Percentiles rank a stretch among this genome's conserved stretches.
phyloP scores from a whole-genome alignment of 768 basidiomycete species.

The Auriscalpium orientale region DNA sequence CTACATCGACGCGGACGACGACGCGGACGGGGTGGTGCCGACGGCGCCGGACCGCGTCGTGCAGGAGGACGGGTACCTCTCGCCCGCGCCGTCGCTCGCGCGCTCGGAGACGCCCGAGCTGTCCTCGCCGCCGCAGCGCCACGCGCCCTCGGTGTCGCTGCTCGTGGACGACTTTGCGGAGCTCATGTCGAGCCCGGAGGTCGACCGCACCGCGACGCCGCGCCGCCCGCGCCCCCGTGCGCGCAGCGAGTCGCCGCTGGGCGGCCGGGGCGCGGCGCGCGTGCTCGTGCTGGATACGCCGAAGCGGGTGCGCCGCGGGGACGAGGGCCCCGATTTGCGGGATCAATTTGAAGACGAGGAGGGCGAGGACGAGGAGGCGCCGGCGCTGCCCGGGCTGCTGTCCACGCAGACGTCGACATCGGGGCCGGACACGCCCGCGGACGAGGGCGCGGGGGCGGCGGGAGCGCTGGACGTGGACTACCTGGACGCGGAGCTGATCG shows the following conservation, averaged over 20 bases:
- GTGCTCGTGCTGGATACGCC: slow-evolving; percentile 26
- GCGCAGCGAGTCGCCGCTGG: not conserved
- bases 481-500: not conserved
- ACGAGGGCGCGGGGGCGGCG: not conserved
- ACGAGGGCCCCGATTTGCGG: not conserved
- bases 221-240: not conserved
- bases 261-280: not conserved
- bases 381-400: slow-evolving; percentile 7
- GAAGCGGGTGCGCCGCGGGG: not conserved
- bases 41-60: slow-evolving; percentile 37
- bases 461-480: not conserved
- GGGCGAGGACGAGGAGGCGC: slow-evolving; percentile 6
- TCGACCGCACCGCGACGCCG: slow-evolving; percentile 5
- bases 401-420: slow-evolving; percentile 12
- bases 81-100: slow-evolving; percentile 50
- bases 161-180: slow-evolving; percentile 40
- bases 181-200: slow-evolving; percentile 41
- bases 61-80: slow-evolving; percentile 80
- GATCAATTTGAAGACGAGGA: slow-evolving; percentile 7
- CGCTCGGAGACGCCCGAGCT: slow-evolving; percentile 49
- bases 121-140: slow-evolving; percentile 52
- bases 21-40: slow-evolving; percentile 35
- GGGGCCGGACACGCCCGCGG: slow-evolving; percentile 8
- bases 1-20: slow-evolving; percentile 29
- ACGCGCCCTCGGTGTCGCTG: slow-evolving; percentile 11